Evolutionary conservation across 805 yeast genomes (phyloP), one percentile per base, ranked within the genome.

Genomic region (Teunomyces barrocoloradensis): DNA sequence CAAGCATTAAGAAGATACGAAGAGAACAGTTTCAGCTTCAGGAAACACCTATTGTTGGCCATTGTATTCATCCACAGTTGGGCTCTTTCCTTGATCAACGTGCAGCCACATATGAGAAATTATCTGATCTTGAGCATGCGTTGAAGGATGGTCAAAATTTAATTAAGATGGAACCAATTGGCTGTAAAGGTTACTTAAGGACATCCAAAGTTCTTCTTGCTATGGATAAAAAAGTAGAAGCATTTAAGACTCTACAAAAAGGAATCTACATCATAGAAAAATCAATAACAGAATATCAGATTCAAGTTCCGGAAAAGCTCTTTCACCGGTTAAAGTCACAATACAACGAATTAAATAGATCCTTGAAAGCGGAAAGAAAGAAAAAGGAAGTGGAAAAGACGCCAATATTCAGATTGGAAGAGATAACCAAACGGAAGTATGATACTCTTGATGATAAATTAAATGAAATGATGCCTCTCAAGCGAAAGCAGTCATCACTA

Each of bases 131-230:
- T 3, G 56, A 54, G 0, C 51, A 53, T 7, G 77, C 81, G 0
- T 59, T 69, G 25, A 48, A 51, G 21, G 81, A 77, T 46, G 75
- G 75, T 0, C 53, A 61, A 27, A 52, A 46, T 30, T 52, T 75
- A 37, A 55, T 73, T 3, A 49, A 50, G 11, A 15, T 66, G 2
- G 79, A 77, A 30, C 81, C 81, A 0, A 53, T 71, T 21, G 66
- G 75, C 13, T 75, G 79, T 57, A 78, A 77, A 55, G 81, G 80
- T 1, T 78, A 78, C 51, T 59, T 79, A 32, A 54, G 84, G 30
- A 58, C 62, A 3, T 70, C 74, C 2, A 79, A 77, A 53, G 50
- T 77, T 3, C 55, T 66, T 18, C 11, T 50, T 20, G 44, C 49
- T 7, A 46, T 56, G 34, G 61, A 61, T 1, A 54, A 64, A 17